Percentiles rank a stretch among this genome's conserved stretches.
Conservation (phyloP, 495 filamentous ascomycete genomes). For the Penicillium cataractarum region DNA sequence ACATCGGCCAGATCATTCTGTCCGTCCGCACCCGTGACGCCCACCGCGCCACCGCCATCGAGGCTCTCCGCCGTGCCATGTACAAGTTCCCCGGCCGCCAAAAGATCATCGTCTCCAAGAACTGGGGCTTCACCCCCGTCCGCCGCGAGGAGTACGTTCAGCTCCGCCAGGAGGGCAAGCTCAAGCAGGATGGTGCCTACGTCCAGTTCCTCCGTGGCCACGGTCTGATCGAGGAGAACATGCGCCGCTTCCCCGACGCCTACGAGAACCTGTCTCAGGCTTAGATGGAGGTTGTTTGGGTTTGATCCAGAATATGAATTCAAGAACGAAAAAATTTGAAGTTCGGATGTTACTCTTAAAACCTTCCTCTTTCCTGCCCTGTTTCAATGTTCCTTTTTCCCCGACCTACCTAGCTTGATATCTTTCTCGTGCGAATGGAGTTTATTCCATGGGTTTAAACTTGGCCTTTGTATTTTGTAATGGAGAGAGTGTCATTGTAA, state of each 20-base stretch:
- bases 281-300: conserved; percentile 43
- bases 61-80: conserved; percentile 97
- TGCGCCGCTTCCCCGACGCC: conserved; percentile 89
- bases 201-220: conserved; percentile 96
- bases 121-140: conserved; percentile 99
- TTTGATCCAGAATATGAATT: conserved; percentile 35
- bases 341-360: conserved; percentile 32
- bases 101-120: conserved; percentile 99
- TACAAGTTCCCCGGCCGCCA: conserved; percentile 99
- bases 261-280: conserved; percentile 62
- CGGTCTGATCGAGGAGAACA: conserved; percentile 82
- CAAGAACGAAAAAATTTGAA: conserved; percentile 32
- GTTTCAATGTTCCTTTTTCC: conserved; percentile 15
- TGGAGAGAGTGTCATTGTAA: neutral
- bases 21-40: conserved; percentile 92
- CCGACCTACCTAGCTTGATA: conserved; percentile 30
- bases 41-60: conserved; percentile 90
- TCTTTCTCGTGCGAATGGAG: conserved; percentile 34
- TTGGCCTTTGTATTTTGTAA: neutral
- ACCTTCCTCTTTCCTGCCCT: conserved; percentile 12
- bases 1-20: conserved; percentile 98
- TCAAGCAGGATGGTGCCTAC: conserved; percentile 96
- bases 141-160: conserved; percentile 94
- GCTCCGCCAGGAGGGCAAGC: conserved; percentile 84
- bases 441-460: conserved; percentile 31